A percentile compares a stretch with the other conserved stretches of the same genome.
These are phyloP conservation scores for Climacium dendroides DNA, from an alignment of 225 moss, liverwort and hornwort genomes.

Conservation along the genomic window DNA sequence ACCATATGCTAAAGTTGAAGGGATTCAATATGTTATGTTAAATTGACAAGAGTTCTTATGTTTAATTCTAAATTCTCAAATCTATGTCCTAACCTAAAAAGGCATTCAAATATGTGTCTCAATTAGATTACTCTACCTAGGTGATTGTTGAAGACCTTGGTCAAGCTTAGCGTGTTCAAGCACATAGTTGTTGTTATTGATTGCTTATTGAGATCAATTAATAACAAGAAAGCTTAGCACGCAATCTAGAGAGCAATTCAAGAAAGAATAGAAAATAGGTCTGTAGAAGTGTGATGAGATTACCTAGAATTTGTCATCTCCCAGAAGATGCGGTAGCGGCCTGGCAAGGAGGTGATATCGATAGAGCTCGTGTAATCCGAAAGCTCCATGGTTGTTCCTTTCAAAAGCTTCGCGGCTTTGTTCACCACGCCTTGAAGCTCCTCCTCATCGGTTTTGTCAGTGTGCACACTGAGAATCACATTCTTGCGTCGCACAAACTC, in stretches of 20 bases:
- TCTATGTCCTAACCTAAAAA: background rate
- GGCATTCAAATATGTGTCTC: background rate
- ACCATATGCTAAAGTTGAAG: background rate
- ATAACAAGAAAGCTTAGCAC: background rate
- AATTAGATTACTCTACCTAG: background rate
- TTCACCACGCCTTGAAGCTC: conserved; percentile 52
- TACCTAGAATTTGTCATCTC: conserved; percentile 45
- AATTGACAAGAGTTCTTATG: background rate
- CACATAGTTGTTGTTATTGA: too few relatives aligned
- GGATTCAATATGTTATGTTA: background rate
- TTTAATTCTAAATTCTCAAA: background rate
- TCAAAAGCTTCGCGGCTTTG: conserved; percentile 13
- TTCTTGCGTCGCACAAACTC: conserved; percentile 59
- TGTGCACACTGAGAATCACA: conserved; percentile 48
- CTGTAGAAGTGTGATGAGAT: background rate
- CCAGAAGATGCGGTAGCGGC: conserved; percentile 63
- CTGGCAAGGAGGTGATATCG: conserved; percentile 38
- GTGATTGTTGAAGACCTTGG: background rate
- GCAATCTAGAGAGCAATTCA: background rate
- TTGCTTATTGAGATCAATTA: background rate
- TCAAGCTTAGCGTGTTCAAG: background rate
- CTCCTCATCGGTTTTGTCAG: conserved; percentile 65
- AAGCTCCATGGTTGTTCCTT: conserved; percentile 44
- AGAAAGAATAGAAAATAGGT: background rate
- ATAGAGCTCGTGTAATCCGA: conserved; percentile 52